Evolutionary conservation across 441 rosid genomes (phyloP), one percentile per base, ranked within the genome.

Genomic region (Gossypium schwendimanii): DNA sequence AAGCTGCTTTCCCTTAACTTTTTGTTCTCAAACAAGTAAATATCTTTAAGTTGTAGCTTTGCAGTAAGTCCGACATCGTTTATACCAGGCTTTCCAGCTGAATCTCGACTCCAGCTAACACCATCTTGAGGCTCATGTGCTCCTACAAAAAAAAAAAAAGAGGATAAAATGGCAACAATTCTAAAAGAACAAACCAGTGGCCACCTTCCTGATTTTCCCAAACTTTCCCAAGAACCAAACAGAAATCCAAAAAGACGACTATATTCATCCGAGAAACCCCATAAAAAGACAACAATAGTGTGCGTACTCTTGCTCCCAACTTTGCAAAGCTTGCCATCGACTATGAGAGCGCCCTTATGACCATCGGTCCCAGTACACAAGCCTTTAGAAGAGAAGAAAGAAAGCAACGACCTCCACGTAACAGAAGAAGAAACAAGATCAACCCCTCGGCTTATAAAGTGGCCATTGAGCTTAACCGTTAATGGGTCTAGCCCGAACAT

Each of bases 381-480:
- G 0, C 97, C 97, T 78, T 80, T 94, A 55, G 88, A 69, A 55
- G 92, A 81, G 87, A 94, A 94, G 85, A 86, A 94, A 50, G 82
- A 82, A n/a, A 92, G 82, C 71, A 94, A 81, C 18, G 96, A 88
- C 64, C 80, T 78, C 97, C 97, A 94, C 6, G 97, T 94, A 66
- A 94, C 94, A 45, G 91, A 87, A 39, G 85, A 72, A 15, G 98
- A 83, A 0, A 92, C 58, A 28, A 89, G 77, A 72, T 94, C 94
- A 55, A 65, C 18, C 39, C 90, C 97, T 81, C 94, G 80, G 85
- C 97, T 88, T 67, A 92, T 85, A 14, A 88, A 91, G 88, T 92
- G 91, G 20, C 91, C 95, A 71, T 92, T 92, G 74, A 94, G 84
- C 88, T 83, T 89, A 67, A 94, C 79, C 33, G 94, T 81, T 24